Evolutionary conservation across 768 basidiomycete species (phyloP).

Genomic region (Tylopilus intermedius): DNA sequence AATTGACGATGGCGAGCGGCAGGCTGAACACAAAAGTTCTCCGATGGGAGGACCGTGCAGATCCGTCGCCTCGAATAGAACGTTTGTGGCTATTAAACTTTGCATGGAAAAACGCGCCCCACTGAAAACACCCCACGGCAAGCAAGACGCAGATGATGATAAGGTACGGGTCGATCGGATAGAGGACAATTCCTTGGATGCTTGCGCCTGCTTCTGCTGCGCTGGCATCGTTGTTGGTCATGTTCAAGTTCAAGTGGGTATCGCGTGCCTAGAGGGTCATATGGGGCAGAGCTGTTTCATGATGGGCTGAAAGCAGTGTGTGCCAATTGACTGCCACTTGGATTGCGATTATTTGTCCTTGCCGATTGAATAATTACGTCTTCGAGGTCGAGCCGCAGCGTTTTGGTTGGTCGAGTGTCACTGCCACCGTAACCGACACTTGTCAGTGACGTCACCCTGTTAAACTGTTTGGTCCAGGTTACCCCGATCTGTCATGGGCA

Average conservation of each 20-base stretch:
- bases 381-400: no score
- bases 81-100: slow-evolving; percentile 12
- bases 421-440: no score
- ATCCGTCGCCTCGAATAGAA: slow-evolving; percentile 4
- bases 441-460: no score
- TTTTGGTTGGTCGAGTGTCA: no score
- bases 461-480: no score
- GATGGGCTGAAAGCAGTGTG: background rate
- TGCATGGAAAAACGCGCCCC: slow-evolving; percentile 9
- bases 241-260: background rate
- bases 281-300: background rate
- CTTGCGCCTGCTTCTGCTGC: background rate
- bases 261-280: slow-evolving; percentile 2
- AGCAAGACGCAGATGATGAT: slow-evolving; percentile 9
- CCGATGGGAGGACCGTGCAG: background rate
- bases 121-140: slow-evolving; percentile 18
- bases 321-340: background rate
- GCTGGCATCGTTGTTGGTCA: background rate
- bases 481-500: no score
- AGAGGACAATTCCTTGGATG: slow-evolving; percentile 13
- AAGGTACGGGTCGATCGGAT: slow-evolving; percentile 16
- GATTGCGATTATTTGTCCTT: background rate
- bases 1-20: slow-evolving; percentile 30
- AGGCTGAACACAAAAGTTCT: slow-evolving; percentile 18
- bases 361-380: no score